These are phyloP conservation scores for Trichomonas gallinae DNA, from an alignment of 208 protist genomes.

Conservation along the genomic window DNA sequence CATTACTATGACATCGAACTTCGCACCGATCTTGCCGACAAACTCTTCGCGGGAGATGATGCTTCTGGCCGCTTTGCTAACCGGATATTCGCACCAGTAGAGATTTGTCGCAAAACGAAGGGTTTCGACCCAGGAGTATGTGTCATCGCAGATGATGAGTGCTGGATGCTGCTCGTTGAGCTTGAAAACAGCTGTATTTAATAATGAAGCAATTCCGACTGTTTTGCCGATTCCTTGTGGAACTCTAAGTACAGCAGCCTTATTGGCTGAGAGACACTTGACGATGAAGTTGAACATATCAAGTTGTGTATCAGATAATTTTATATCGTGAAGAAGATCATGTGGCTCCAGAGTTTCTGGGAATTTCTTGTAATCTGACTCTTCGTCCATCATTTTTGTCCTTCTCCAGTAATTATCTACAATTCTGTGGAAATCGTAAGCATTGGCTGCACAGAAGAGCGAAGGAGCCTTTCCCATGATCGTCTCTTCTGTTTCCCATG, in stretches of 20 bases:
- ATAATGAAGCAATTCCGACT: background rate
- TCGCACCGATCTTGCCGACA: background rate
- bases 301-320: background rate
- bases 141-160: background rate
- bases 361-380: background rate
- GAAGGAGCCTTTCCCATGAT: background rate
- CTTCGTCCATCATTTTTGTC: background rate
- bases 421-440: background rate
- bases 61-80: background rate
- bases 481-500: background rate
- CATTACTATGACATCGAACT: background rate
- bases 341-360: background rate
- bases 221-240: background rate
- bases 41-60: background rate
- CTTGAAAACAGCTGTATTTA: background rate
- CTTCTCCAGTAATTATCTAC: background rate
- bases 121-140: background rate
- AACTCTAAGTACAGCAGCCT: background rate
- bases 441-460: background rate
- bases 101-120: background rate
- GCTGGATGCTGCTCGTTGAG: background rate
- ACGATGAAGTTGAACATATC: background rate
- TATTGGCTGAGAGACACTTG: background rate
- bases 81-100: background rate
- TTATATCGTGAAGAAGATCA: background rate